Evolutionary conservation across 805 yeast genomes (phyloP), one percentile per base, ranked within the genome.

Genomic region (Priceomyces medius): DNA sequence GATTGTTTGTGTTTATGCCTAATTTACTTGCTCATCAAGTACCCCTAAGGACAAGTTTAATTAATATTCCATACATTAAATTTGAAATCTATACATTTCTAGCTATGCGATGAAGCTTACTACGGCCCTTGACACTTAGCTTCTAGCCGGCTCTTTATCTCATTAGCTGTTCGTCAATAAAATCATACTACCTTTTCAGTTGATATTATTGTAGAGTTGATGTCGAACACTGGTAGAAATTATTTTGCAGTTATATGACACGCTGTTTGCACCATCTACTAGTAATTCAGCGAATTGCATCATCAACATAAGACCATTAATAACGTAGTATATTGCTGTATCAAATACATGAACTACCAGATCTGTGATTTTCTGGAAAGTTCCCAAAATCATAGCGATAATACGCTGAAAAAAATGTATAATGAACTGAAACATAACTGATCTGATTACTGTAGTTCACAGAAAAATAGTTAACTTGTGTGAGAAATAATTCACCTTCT

Each of bases 131-230:
- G n/a, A n/a, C n/a, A n/a, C n/a, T n/a, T n/a, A n/a, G n/a, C n/a
- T n/a, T n/a, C n/a, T n/a, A n/a, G n/a, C n/a, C n/a, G n/a, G n/a
- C n/a, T n/a, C n/a, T n/a, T n/a, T n/a, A n/a, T n/a, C n/a, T n/a
- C n/a, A n/a, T n/a, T n/a, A n/a, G n/a, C n/a, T n/a, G n/a, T n/a
- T n/a, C n/a, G n/a, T n/a, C n/a, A n/a, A n/a, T n/a, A n/a, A n/a
- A n/a, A n/a, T n/a, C n/a, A n/a, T n/a, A n/a, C n/a, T n/a, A n/a
- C n/a, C 29, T 7, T 3, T n/a, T 42, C 39, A 58, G 42, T 58
- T 58, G 13, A 58, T 50, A 32, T 58, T 57, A 31, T 55, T 54
- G 43, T 54, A 54, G 47, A 56, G 51, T 35, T 51, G 50, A 37
- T 55, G 55, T 35, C 51, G 46, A 31, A 56, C 42, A 27, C 56